A percentile compares a stretch with the other conserved stretches of the same genome.
Evolutionary conservation across 306 rosid species (phyloP).

Genomic region (Fragaria vesca): DNA sequence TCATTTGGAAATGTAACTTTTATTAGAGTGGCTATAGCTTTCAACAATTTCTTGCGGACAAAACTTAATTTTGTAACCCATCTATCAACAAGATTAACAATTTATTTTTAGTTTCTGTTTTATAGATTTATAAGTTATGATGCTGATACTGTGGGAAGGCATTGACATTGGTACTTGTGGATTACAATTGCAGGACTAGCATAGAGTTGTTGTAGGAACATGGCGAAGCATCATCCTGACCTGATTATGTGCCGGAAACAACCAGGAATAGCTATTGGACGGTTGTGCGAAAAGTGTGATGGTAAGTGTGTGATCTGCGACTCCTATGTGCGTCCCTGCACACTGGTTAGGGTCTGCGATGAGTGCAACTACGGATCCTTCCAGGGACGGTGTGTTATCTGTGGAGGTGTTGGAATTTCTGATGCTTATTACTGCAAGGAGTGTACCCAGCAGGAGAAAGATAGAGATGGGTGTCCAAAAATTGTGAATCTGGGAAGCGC

Average conservation of each 20-base stretch:
- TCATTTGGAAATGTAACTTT: background rate
- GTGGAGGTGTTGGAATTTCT: slow-evolving; percentile 94
- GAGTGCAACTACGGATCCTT: slow-evolving; percentile 90
- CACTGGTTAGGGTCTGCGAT: slow-evolving; percentile 80
- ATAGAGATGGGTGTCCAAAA: slow-evolving; percentile 96
- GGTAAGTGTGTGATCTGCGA: slow-evolving; percentile 92
- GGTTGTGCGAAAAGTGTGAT: slow-evolving; percentile 83
- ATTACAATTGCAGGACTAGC: slow-evolving; percentile 1
- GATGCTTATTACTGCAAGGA: slow-evolving; percentile 97
- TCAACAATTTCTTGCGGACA: background rate
- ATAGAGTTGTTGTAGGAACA: slow-evolving; percentile 12
- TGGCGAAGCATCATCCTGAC: slow-evolving; percentile 97
- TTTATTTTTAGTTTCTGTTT: background rate
- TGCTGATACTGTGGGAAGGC: background rate
- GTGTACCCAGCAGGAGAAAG: slow-evolving; percentile 99
- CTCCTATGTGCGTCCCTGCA: slow-evolving; percentile 87
- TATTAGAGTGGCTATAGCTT: background rate
- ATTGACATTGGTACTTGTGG: background rate
- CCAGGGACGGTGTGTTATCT: slow-evolving; percentile 83
- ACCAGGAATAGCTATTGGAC: slow-evolving; percentile 89
- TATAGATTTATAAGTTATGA: background rate
- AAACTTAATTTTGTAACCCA: background rate
- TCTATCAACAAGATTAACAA: background rate
- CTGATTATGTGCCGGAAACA: slow-evolving; percentile 94
- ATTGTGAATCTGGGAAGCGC: slow-evolving; percentile 92